Conservation (phyloP, 768 basidiomycete genomes). For the Jaapia argillacea region DNA sequence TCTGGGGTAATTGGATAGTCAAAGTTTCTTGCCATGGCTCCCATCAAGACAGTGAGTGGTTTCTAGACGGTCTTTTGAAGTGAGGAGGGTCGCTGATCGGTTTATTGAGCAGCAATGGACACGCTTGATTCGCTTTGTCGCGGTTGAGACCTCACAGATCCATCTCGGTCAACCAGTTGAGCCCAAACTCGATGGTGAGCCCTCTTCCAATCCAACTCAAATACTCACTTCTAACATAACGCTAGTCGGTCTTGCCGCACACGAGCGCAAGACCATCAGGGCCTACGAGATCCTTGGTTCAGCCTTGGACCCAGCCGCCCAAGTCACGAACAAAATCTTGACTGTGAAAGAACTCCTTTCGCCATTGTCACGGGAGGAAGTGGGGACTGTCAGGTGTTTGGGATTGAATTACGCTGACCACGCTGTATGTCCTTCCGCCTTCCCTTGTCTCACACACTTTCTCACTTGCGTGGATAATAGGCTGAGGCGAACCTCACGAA, state of each 20-base stretch:
- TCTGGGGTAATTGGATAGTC: too few species aligned
- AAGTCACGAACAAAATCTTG: conserved; percentile 50
- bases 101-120: conserved; percentile 59
- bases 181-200: conserved; percentile 48
- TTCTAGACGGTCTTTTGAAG: neutral
- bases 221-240: conserved; percentile 1
- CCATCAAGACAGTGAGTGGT: conserved; percentile 42
- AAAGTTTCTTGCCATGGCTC: conserved; percentile 52
- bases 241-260: conserved; percentile 49
- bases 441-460: neutral
- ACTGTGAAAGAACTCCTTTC: conserved; percentile 65
- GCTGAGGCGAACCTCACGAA: conserved; percentile 55
- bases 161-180: conserved; percentile 77
- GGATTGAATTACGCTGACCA: conserved; percentile 83
- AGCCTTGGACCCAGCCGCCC: conserved; percentile 53
- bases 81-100: neutral
- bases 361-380: conserved; percentile 56
- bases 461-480: conserved; percentile 23
- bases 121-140: conserved; percentile 75
- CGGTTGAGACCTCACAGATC: conserved; percentile 60
- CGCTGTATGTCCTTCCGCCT: conserved; percentile 37
- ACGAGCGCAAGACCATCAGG: conserved; percentile 41
- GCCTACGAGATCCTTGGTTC: conserved; percentile 68
- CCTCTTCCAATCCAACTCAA: neutral
- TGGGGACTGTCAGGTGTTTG: conserved; percentile 64